These are phyloP conservation scores for Arxiozyma telluris DNA, from an alignment of 1,139 yeast species.

Conservation along the genomic window DNA sequence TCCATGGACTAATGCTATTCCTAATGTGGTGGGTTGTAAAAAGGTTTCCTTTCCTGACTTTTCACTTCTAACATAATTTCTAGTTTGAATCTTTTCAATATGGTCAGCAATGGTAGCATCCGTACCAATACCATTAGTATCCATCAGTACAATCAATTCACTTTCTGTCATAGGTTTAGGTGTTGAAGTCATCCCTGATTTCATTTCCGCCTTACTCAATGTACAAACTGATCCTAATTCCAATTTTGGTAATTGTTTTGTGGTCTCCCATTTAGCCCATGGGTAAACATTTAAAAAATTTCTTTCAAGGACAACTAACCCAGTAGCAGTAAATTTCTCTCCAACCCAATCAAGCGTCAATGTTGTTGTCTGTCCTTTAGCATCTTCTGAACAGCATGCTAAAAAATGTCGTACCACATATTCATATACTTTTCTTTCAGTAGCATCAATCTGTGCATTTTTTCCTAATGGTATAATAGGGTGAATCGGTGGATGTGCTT, in stretches of 20 bases:
- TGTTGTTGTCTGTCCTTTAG: constrained; percentile 62
- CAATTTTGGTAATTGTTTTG: constrained; percentile 59
- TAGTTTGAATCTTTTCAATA: constrained; percentile 62
- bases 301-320: constrained; percentile 59
- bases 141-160: constrained; percentile 89
- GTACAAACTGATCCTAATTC: constrained; percentile 46
- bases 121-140: constrained; percentile 94
- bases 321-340: constrained; percentile 62
- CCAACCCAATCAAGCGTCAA: constrained; percentile 67
- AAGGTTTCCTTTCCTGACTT: constrained; percentile 35
- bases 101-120: constrained; percentile 99
- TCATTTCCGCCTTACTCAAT: constrained; percentile 48
- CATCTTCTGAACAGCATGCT: constrained; percentile 90
- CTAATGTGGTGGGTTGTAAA: constrained; percentile 72
- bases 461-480: constrained; percentile 49
- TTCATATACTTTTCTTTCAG: constrained; percentile 71
- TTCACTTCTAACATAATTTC: constrained; percentile 58
- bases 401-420: constrained; percentile 78
- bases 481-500: constrained; percentile 98
- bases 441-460: constrained; percentile 30
- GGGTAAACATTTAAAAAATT: constrained; percentile 76
- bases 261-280: constrained; percentile 71
- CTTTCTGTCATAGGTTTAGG: constrained; percentile 85
- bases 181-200: constrained; percentile 68
- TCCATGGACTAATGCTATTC: constrained; percentile 83